These are phyloP conservation scores for Lumnitzera racemosa DNA, from an alignment of 345 rosid genomes.

Conservation along the genomic window DNA sequence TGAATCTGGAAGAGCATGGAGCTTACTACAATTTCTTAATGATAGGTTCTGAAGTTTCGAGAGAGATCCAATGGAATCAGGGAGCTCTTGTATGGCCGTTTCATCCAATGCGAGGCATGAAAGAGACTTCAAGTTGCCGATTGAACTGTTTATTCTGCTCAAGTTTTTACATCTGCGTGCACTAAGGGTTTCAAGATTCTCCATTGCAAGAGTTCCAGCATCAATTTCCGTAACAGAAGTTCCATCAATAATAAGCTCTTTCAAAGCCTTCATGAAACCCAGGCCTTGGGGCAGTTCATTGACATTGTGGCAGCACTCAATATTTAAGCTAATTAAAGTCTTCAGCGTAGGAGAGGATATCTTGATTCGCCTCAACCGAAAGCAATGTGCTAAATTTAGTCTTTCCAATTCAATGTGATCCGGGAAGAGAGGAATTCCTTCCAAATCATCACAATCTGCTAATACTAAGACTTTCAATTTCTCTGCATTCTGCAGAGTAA, in stretches of 20 bases:
- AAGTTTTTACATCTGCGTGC: not conserved
- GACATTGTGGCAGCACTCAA: not conserved
- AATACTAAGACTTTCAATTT: not conserved
- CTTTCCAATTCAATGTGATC: not conserved
- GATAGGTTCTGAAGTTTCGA: not conserved
- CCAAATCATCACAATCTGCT: not conserved
- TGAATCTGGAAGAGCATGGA: not conserved
- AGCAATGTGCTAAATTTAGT: not conserved
- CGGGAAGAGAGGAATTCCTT: not conserved
- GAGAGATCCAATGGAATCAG: not conserved
- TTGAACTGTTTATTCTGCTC: no score
- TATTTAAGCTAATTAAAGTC: not conserved
- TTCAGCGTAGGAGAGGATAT: not conserved
- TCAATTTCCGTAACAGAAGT: not conserved
- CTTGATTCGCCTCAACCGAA: not conserved
- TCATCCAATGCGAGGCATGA: not conserved
- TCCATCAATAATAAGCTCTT: not conserved
- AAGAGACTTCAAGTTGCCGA: not conserved
- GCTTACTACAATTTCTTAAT: not conserved
- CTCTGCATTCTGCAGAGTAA: not conserved
- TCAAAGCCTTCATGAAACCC: rapidly evolving
- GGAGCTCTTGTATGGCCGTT: not conserved
- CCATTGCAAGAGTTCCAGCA: not conserved
- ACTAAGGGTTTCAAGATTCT: not conserved
- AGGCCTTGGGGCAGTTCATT: not conserved